These are phyloP conservation scores for Suillus occidentalis DNA, from an alignment of 768 basidiomycete genomes.

Conservation along the genomic window DNA sequence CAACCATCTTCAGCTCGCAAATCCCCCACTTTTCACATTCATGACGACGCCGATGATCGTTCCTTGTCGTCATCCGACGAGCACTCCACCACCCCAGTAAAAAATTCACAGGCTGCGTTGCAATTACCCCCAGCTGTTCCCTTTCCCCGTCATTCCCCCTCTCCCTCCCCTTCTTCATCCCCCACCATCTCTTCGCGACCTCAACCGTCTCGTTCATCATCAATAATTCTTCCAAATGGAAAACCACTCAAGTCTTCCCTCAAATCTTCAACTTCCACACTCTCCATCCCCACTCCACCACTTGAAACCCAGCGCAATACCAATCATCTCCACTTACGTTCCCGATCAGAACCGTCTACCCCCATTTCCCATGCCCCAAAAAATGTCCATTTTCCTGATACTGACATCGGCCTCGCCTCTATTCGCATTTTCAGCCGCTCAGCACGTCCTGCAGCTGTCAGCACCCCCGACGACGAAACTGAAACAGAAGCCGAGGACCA, in stretches of 20 bases:
- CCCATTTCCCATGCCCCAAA: constrained; percentile 54
- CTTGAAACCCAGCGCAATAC: neutral
- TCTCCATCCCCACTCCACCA: constrained; percentile 9
- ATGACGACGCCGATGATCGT: constrained; percentile 27
- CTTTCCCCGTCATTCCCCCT: constrained; percentile 40
- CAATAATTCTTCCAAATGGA: constrained; percentile 64
- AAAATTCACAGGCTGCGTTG: constrained; percentile 18
- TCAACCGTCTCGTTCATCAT: constrained; percentile 35
- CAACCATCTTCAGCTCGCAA: constrained; percentile 15
- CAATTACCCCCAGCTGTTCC: constrained; percentile 30
- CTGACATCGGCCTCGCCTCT: constrained; percentile 58
- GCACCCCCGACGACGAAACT: constrained; percentile 38
- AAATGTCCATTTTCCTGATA: constrained; percentile 85
- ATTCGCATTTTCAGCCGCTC: constrained; percentile 63
- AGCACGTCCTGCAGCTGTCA: constrained; percentile 67
- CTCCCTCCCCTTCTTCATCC: constrained; percentile 16
- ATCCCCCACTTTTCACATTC: constrained; percentile 19
- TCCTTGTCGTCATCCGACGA: constrained; percentile 16
- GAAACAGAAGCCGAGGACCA: constrained; percentile 42
- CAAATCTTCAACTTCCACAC: constrained; percentile 46
- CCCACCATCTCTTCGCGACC: constrained; percentile 11
- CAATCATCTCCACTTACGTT: constrained; percentile 26
- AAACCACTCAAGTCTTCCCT: constrained; percentile 87
- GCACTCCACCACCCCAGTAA: constrained; percentile 6
- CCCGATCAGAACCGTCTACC: constrained; percentile 63